Percentiles rank a stretch among this genome's conserved stretches.
These are phyloP conservation scores for Xylaria curta DNA, from an alignment of 495 filamentous ascomycete genomes.

Conservation along the genomic window DNA sequence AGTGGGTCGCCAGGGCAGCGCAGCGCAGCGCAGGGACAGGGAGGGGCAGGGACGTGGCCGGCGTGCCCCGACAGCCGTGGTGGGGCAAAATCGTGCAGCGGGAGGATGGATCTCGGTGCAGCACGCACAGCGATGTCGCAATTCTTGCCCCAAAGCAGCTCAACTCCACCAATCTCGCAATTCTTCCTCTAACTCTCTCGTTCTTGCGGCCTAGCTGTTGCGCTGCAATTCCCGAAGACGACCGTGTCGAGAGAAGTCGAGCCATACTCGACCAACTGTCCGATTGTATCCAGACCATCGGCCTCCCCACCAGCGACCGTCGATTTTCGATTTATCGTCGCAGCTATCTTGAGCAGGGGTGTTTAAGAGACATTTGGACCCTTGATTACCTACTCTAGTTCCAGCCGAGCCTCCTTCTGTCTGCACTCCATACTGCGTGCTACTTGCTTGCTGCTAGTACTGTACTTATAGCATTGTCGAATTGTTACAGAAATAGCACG, in stretches of 20 bases:
- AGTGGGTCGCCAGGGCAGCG: not conserved
- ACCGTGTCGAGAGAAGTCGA: not conserved
- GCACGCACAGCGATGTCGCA: slow-evolving; percentile 28
- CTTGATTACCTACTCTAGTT: slow-evolving; percentile 1
- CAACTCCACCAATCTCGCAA: slow-evolving; percentile 28
- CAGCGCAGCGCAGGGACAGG: not conserved
- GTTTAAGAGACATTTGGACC: not conserved
- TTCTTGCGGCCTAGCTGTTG: slow-evolving; percentile 1
- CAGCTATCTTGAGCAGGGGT: slow-evolving; percentile 11
- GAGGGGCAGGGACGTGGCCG: not conserved
- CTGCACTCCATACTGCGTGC: not conserved
- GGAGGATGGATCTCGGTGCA: slow-evolving; percentile 30
- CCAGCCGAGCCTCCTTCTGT: slow-evolving; percentile 7
- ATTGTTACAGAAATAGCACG: slow-evolving; percentile 23
- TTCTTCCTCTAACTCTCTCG: slow-evolving; percentile 11
- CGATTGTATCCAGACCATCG: not conserved
- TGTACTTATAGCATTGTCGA: not conserved
- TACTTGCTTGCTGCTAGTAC: not conserved
- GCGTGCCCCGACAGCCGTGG: slow-evolving; percentile 26
- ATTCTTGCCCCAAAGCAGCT: slow-evolving; percentile 29
- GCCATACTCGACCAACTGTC: not conserved
- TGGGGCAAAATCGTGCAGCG: slow-evolving; percentile 23
- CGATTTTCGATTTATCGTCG: not conserved
- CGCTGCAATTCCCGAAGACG: not conserved
- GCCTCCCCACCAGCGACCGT: not conserved